Base-by-base conservation (phyloP, 2,329 filamentous ascomycete species). In the Aspergillus pseudotamarii region DNA sequence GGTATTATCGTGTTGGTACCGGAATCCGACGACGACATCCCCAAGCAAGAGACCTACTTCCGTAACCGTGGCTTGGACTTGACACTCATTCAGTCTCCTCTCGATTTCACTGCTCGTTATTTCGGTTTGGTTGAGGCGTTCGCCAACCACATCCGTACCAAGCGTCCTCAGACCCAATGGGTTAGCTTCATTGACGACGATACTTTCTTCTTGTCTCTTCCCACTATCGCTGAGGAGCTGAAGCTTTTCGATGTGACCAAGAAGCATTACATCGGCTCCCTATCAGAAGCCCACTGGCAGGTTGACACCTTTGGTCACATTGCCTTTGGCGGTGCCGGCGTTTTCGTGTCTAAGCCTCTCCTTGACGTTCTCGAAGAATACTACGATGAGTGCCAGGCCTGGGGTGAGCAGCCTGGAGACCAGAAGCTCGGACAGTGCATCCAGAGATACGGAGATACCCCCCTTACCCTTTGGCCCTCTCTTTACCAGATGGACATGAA, bases 401-500 rank as follows among this genome's bases (percentile, higher is more conserved):
- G 76, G 74, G 76, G 78, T 41, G 77, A 79, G 62, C 78, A 79
- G 64, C 78, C 78, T 11, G 79, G 79, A 68, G 79, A 81, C 62
- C 78, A 81, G 73, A 80, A 80, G 67, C 73, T 80, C 26, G 75
- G 75, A 41, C 77, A 80, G 65, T 81, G 79, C 63, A 79, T 81
- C 57, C 73, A 80, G 65, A 72, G 73, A 45, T 80, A 75, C 60
- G 76, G 73, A 21, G 74, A 79, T 45, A 76, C 78, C 12, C 72
- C 71, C 14, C 69, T 81, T 51, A 80, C 78, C 14, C 69, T 76
- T 43, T 80, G 78, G 78, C 75, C 77, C 55, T 77, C 78, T 34
- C 71, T 81, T 46, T 79, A 75, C 70, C 79, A 81, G 71, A 80
- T 80, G 79, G 79, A 81, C 61, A 75, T 81, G 73, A 75, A 72